Conservation (phyloP, 208 protist genomes). For the Wallacemonas sp. region DNA sequence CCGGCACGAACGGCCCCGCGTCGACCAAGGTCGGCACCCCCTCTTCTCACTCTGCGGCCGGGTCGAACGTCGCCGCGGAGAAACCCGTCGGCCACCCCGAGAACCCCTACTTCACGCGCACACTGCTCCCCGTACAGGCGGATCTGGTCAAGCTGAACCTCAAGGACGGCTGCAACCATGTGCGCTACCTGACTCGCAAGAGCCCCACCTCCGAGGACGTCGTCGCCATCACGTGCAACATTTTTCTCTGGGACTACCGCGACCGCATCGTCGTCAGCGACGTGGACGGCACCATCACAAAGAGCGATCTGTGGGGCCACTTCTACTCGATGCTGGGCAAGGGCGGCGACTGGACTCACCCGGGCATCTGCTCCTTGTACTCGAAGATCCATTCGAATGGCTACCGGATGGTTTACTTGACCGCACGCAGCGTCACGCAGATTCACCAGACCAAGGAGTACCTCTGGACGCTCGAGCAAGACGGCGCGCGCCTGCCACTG, state of each 20-base stretch:
- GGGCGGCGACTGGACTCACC: constrained; percentile 95
- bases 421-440: constrained; percentile 88
- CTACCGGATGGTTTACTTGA: constrained; percentile 95
- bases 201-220: constrained; percentile 35
- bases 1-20: too few species aligned
- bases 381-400: constrained; percentile 94
- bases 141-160: constrained; percentile 92
- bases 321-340: constrained; percentile 91
- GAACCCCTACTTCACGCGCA: constrained; percentile 59
- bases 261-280: constrained; percentile 97
- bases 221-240: constrained; percentile 76
- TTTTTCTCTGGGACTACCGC: constrained; percentile 94
- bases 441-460: constrained; percentile 81
- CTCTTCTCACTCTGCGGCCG: too few species aligned
- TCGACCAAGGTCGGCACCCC: too few species aligned
- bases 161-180: constrained; percentile 86
- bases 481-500: constrained; percentile 69
- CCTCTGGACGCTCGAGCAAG: constrained; percentile 82
- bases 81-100: constrained; percentile 1
- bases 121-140: constrained; percentile 81
- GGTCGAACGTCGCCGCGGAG: too few species aligned
- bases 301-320: constrained; percentile 96
- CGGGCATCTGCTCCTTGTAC: constrained; percentile 93
- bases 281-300: constrained; percentile 99
- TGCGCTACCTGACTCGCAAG: constrained; percentile 91